Evolutionary conservation across 2,329 filamentous ascomycete species (phyloP), one percentile per base, ranked within the genome.

Genomic region (Blumeriella jaapii): DNA sequence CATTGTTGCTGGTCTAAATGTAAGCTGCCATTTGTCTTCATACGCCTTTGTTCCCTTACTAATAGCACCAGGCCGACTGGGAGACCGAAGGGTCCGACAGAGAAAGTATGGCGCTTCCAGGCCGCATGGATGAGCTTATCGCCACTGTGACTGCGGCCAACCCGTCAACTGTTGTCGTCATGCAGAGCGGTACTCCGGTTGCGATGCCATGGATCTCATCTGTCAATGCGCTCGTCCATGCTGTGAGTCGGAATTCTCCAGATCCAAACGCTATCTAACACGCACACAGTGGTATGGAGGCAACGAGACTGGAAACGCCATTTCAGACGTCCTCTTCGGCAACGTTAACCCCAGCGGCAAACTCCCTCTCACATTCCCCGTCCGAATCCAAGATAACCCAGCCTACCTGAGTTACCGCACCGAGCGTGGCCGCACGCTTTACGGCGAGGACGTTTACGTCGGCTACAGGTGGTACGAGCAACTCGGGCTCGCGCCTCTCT

Each of bases 381-480:
- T 64, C 34, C 64, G 66, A 11, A 54, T 79, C 1, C 69, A 79
- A 51, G 78, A 86, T 50, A 84, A 81, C 42, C 82, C 83, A 1
- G 72, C 79, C 0, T 86, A 78, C 59, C 65, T 85, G 49, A 87
- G 85, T 62, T 89, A 77, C 57, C 62, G 68, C 23, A 69, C 69
- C 9, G 81, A 89, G 56, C 74, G 76, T 22, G 72, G 80, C 28
- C 69, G 79, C 38, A 75, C 78, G 0, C 61, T 85, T 1, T 91
- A 89, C 53, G 80, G 80, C 29, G 83, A 91, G 29, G 82, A 84
- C 41, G 64, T 91, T 29, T 89, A 84, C 55, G 66, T 89, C 23
- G 83, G 83, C 3, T 91, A 91, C 60, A 68, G 82, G 14, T 85
- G 77, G 62, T 91, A 84, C 55, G 82, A 91, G 52, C 77, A 71